Base-by-base conservation (phyloP, 495 filamentous ascomycete genomes). In the Penicillium lividum region DNA sequence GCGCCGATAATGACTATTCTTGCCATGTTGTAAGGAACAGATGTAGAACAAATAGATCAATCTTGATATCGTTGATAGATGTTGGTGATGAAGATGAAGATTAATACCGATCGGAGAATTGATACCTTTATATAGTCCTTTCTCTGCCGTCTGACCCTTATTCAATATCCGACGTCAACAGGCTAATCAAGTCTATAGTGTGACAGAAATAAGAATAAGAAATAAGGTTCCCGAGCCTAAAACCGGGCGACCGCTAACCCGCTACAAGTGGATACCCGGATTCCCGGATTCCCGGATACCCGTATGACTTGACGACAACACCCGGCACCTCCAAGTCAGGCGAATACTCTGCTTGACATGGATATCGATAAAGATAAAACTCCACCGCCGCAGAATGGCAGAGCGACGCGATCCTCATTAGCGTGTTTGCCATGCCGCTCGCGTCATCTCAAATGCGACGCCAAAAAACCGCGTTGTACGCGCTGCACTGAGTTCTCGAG, bases 1-100 rank as follows among this genome's bases (percentile, higher is more conserved):
- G 72, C 57, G 3, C 72, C 72, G 34, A 73, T 57, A 29, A 69
- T 66, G 50, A 69, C 56, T 27, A 69, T 60, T 59, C 43, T 55
- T n/a, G 58, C 13, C 64, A 66, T 66, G 9, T 31, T 53, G 42
- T 22, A 7, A 27, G 28, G 44, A 6, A 9, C 16, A 15, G 40
- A 43, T 22, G 22, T 22, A 22, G 22, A 36, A 3, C 9, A 10
- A 36, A 11, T 13, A 11, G 33, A 4, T 36, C 3, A 36, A 36
- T 1, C 9, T 36, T 36, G 2, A 8, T 11, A 10, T 8, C 3
- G 8, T 25, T 27, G 7, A 8, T 45, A 9, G 9, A 45, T 45
- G 7, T 9, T 45, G 43, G 13, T 10, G 5, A 43, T 11, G 18
- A 18, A 18, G 16, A 27, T 45, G 18, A 25, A 27, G 18, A 22